phyloP scores from a whole-genome alignment of 768 basidiomycete species.

The Termitomyces sp. region DNA sequence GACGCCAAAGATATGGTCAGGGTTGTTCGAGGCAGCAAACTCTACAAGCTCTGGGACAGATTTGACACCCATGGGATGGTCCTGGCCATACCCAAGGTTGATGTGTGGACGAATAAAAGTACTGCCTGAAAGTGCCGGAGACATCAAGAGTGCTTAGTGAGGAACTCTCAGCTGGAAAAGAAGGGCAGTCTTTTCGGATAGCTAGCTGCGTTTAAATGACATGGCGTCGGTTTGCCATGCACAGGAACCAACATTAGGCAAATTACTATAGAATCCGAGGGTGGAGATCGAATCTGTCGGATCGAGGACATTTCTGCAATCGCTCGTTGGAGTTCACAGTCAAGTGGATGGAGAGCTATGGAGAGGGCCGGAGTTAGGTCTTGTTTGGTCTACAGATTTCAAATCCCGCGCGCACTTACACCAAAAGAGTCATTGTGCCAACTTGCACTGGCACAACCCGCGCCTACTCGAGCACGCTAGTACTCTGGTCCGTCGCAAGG shows the following conservation, averaged over 20 bases:
- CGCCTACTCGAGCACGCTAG: background rate
- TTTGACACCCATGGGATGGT: constrained; percentile 27
- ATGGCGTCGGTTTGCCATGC: background rate
- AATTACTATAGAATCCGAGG: background rate
- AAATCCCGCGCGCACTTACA: background rate
- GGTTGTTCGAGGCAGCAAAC: constrained; percentile 33
- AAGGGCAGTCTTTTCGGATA: background rate
- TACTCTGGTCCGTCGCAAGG: background rate
- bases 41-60: constrained; percentile 37
- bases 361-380: background rate
- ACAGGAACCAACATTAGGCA: background rate
- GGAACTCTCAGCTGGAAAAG: background rate
- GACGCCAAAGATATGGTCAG: constrained; percentile 34
- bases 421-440: background rate
- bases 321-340: background rate
- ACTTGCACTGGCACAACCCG: too few relatives aligned
- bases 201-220: constrained; percentile 16
- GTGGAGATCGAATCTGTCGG: background rate
- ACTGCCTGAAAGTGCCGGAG: constrained; percentile 18
- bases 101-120: constrained; percentile 37
- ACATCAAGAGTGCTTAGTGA: constrained; percentile 14
- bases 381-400: background rate
- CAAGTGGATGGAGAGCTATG: background rate
- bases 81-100: constrained; percentile 31
- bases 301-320: background rate